Evolutionary conservation across 495 filamentous ascomycete genomes (phyloP), one percentile per base, ranked within the genome.

Genomic region (Hyaloscypha hepaticicola): DNA sequence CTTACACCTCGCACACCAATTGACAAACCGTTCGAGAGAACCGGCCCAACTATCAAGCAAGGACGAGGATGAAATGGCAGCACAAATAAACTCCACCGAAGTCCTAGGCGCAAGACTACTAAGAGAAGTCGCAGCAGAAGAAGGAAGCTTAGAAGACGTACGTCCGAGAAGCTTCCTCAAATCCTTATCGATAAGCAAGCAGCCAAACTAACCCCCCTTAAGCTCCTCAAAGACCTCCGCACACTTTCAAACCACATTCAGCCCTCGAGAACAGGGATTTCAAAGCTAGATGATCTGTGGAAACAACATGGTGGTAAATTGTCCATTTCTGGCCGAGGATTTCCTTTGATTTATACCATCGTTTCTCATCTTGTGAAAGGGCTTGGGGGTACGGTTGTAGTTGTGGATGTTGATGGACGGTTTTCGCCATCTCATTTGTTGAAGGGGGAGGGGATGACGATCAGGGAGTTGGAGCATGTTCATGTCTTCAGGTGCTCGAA

Each of bases 351-450:
- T 65, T 87, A 90, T 71, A 49, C 53, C 6, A 50, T 72, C 0
- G 26, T 72, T 16, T 56, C 19, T 29, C 29, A 28, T 25, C 69
- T 90, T 7, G 75, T 88, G 5, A 77, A 87, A 11, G 75, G 80
- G 2, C 81, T 84, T 0, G 76, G 90, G 14, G 82, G 84, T 21
- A 80, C 90, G 2, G 81, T 93, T 2, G 80, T 89, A 4, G 76
- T 93, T 29, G 70, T 96, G 26, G 93, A 96, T 68, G 79, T 87
- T 0, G 87, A 91, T 50, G 79, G 80, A 48, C 82, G 82, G 0
- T 92, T 96, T 69, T 83, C 87, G 27, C 78, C 87, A 9, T 72
- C 80, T 16, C 81, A 72, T 52, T 51, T 96, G 66, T 4, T 45
- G 38, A n/a, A n/a, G n/a, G 38, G 38, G 16, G 19, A 16, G 38